A percentile compares a stretch with the other conserved stretches of the same genome.
These are phyloP conservation scores for Penicillium paradoxum DNA, from an alignment of 495 filamentous ascomycete genomes.

Conservation along the genomic window DNA sequence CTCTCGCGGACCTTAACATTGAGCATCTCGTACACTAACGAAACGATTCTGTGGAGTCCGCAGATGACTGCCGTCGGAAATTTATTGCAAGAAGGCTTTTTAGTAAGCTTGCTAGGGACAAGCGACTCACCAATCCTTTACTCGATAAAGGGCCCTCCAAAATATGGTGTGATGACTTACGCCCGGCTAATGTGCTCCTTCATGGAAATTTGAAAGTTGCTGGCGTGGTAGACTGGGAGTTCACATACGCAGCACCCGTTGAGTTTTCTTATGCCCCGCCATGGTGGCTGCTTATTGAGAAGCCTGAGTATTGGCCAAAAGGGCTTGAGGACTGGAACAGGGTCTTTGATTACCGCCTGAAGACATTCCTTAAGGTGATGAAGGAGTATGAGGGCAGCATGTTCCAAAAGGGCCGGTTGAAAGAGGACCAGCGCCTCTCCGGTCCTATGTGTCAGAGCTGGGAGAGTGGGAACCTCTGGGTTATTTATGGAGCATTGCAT, in stretches of 20 bases:
- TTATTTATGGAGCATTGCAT: not conserved
- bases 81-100: constrained; percentile 38
- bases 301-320: constrained; percentile 2
- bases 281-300: constrained; percentile 10
- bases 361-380: not conserved
- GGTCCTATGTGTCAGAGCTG: not conserved
- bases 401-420: not conserved
- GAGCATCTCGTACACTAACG: too few relatives aligned
- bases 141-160: constrained; percentile 21
- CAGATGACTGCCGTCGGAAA: constrained; percentile 38
- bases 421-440: not conserved
- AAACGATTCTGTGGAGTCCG: constrained; percentile 10
- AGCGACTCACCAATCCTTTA: constrained; percentile 6
- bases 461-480: not conserved
- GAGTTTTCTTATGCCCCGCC: constrained; percentile 10
- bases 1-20: too few relatives aligned
- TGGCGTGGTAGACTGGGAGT: constrained; percentile 14
- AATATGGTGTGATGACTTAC: constrained; percentile 28
- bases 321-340: not conserved
- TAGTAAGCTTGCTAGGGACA: constrained; percentile 25
- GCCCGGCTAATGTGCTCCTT: constrained; percentile 24
- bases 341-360: not conserved
- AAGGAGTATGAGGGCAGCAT: not conserved
- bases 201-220: constrained; percentile 3
- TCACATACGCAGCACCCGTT: constrained; percentile 13